Conservation (phyloP, 2,329 filamentous ascomycete species). For the Aschersonia sp. region DNA sequence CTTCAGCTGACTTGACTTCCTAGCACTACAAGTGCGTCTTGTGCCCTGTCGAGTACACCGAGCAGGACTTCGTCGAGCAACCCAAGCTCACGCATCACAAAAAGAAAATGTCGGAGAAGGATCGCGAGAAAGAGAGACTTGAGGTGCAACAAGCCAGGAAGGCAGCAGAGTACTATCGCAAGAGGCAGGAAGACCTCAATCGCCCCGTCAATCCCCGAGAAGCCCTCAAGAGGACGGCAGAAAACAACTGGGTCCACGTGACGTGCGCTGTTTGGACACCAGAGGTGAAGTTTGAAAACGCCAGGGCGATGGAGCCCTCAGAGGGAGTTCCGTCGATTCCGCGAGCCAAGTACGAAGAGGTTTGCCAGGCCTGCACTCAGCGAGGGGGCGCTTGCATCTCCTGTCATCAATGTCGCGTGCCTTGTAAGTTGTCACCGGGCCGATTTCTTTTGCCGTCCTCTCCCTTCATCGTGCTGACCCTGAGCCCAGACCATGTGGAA, state of each 20-base stretch:
- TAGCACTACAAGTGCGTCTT: slow-evolving; percentile 80
- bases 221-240: slow-evolving; percentile 80
- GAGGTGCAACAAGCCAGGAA: slow-evolving; percentile 75
- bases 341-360: slow-evolving; percentile 54
- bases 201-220: slow-evolving; percentile 76
- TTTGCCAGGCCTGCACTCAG: slow-evolving; percentile 73
- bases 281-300: slow-evolving; percentile 84
- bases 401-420: slow-evolving; percentile 58
- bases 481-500: slow-evolving; percentile 49
- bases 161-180: slow-evolving; percentile 67
- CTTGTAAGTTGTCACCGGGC: slow-evolving; percentile 23
- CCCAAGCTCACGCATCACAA: slow-evolving; percentile 36
- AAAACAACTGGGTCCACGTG: slow-evolving; percentile 98
- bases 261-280: slow-evolving; percentile 83
- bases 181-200: slow-evolving; percentile 70
- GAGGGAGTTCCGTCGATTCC: slow-evolving; percentile 83
- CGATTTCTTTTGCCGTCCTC: neutral
- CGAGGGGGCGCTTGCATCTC: slow-evolving; percentile 63
- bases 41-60: slow-evolving; percentile 69
- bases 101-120: slow-evolving; percentile 83
- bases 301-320: slow-evolving; percentile 66
- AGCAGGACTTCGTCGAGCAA: slow-evolving; percentile 73
- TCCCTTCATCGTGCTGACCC: slow-evolving; percentile 3
- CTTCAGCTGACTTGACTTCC: neutral
- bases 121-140: slow-evolving; percentile 72